Base-by-base conservation (phyloP, 176 grass and related monocot species). In the Dendrocalamus sinicus region DNA sequence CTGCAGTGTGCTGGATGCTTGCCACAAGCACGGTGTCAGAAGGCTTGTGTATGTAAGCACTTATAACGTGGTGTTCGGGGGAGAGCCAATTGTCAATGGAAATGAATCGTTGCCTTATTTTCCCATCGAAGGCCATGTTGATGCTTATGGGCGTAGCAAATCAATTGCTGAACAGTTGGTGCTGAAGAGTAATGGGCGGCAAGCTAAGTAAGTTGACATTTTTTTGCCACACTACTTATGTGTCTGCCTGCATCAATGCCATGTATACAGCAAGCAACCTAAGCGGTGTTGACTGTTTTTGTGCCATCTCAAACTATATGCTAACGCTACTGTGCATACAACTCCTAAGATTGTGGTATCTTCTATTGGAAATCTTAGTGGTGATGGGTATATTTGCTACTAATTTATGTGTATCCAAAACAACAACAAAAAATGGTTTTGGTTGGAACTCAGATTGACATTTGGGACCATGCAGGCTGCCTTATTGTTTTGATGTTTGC, bases 41-140 rank as follows among this genome's bases (percentile, higher is more conserved):
- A 91, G 93, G 70, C 93, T 98, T 46, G 91, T 98, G 60, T 95
- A 98, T 76, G 93, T 94, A 4, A 98, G 96, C 89, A 95, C 93
- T 0, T 95, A 89, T 22, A 98, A 98, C 45, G 96, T 98, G 69
- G 81, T 95, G 62, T 98, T 95, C 73, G 96, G 96, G 23, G 93
- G 93, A 78, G 58, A 94, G 70, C 88, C 91, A 7, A 98, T 98
- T 47, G 64, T 75, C 47, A 94, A 92, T 76, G 96, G 96, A 1
- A 87, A 89, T 65, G 96, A 98, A 70, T 74, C 81, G 7, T 60
- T 98, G 37, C 93, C 86, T 51, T 98, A 98, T 89, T 98, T 95
- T 81, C 89, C 96, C 3, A 73, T 98, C 10, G 91, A 95, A 70
- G 86, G 85, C 30, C 96, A 98, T 72, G 93, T 94, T 62, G 96